Evolutionary conservation across 805 yeast species (phyloP).

Genomic region (Lipomyces spencermartinsiae): DNA sequence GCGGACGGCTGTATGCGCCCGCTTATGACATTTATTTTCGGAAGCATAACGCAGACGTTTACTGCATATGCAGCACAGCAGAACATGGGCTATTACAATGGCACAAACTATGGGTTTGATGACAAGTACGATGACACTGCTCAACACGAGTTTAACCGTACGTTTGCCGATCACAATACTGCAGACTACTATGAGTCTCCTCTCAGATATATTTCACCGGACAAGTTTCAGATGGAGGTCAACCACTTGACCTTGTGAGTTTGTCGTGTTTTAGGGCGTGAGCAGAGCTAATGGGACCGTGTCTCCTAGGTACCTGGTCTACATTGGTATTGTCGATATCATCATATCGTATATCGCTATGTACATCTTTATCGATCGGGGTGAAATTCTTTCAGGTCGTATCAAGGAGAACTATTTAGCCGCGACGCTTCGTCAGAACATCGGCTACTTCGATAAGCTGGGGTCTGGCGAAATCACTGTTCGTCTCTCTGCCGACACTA

Average conservation of each 20-base stretch:
- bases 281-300: too few species aligned
- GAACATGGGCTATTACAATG: constrained; percentile 12
- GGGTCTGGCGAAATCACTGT: constrained; percentile 53
- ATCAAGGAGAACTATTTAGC: constrained; percentile 48
- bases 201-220: constrained; percentile 7
- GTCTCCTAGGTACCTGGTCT: constrained; percentile 15
- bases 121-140: constrained; percentile 1
- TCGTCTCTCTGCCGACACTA: constrained; percentile 52
- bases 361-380: constrained; percentile 48
- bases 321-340: constrained; percentile 30
- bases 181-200: background rate
- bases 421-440: constrained; percentile 50
- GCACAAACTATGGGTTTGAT: constrained; percentile 7
- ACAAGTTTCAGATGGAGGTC: constrained; percentile 44
- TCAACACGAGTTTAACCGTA: background rate
- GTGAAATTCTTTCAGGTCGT: constrained; percentile 51
- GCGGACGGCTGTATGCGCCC: constrained; percentile 51
- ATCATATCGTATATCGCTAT: constrained; percentile 44
- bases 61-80: constrained; percentile 44
- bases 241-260: constrained; percentile 29
- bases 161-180: background rate
- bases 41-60: constrained; percentile 29
- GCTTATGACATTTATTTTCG: constrained; percentile 32
- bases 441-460: constrained; percentile 51
- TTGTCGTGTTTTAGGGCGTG: background rate